These are phyloP conservation scores for Inonotus hispidus DNA, from an alignment of 1,284 basidiomycete genomes.

Conservation along the genomic window DNA sequence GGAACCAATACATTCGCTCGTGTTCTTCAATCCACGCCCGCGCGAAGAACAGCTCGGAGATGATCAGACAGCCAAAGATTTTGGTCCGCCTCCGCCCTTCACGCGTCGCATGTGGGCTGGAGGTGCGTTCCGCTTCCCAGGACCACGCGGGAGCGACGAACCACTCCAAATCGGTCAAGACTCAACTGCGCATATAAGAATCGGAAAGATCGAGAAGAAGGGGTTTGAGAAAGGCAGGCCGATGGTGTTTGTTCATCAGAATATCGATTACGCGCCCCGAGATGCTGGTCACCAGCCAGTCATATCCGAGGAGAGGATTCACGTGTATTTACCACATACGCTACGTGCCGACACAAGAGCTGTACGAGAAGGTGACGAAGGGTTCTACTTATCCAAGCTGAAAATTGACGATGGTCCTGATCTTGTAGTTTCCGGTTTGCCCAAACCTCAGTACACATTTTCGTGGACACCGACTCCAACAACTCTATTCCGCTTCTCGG, in stretches of 20 bases:
- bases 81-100: constrained; percentile 71
- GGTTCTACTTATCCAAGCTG: not conserved
- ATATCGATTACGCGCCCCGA: constrained; percentile 33
- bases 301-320: constrained; percentile 62
- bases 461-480: constrained; percentile 61
- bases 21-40: constrained; percentile 67
- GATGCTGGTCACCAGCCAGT: constrained; percentile 28
- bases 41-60: constrained; percentile 51
- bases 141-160: not conserved
- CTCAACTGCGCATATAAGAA: constrained; percentile 44
- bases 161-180: constrained; percentile 41
- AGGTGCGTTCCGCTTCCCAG: constrained; percentile 44
- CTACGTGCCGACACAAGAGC: not conserved
- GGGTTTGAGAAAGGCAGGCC: constrained; percentile 45
- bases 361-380: constrained; percentile 32
- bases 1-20: constrained; percentile 49
- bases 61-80: constrained; percentile 72
- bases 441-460: constrained; percentile 55
- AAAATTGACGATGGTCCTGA: not conserved
- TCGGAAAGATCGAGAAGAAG: constrained; percentile 59
- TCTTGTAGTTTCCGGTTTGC: constrained; percentile 43
- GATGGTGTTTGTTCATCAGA: constrained; percentile 76
- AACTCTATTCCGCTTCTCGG: constrained; percentile 80
- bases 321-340: constrained; percentile 57
- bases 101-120: constrained; percentile 82